phyloP scores from a whole-genome alignment of 352 stramenopile genomes.

The Peronospora belbahrii region DNA sequence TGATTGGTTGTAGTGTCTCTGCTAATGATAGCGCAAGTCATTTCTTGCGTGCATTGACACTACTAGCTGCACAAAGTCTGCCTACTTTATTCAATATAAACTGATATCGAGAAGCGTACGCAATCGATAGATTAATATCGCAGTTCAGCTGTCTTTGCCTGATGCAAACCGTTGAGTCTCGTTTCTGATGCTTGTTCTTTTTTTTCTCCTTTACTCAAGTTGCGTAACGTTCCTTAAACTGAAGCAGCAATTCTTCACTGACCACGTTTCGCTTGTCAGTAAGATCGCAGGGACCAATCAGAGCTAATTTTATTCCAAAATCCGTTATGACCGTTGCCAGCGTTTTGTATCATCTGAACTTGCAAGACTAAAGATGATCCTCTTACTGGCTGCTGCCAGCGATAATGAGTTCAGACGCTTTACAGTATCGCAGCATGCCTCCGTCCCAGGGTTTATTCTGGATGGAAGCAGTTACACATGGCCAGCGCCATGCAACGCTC shows the following conservation, averaged over 20 bases:
- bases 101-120: not conserved
- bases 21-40: too few relatives aligned
- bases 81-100: too few relatives aligned
- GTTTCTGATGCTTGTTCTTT: constrained; percentile 10
- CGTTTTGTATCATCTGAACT: constrained; percentile 8
- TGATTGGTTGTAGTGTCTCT: too few relatives aligned
- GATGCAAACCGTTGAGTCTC: constrained; percentile 1
- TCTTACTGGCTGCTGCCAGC: constrained; percentile 1
- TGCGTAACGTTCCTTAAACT: constrained; percentile 13
- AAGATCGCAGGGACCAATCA: not conserved
- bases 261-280: not conserved
- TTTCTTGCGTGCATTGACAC: too few relatives aligned
- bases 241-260: not conserved
- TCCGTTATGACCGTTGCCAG: constrained; percentile 6
- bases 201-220: not conserved
- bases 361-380: constrained; percentile 1
- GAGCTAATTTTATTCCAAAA: constrained; percentile 4
- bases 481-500: not conserved
- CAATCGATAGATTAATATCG: constrained; percentile 7
- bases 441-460: constrained; percentile 8
- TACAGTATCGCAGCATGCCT: constrained; percentile 12
- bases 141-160: too few relatives aligned
- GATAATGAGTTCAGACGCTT: constrained; percentile 18
- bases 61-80: too few relatives aligned
- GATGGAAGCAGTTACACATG: constrained; percentile 1